These are phyloP conservation scores for Tritrichomonas foetus DNA, from an alignment of 208 protist genomes.

Conservation along the genomic window DNA sequence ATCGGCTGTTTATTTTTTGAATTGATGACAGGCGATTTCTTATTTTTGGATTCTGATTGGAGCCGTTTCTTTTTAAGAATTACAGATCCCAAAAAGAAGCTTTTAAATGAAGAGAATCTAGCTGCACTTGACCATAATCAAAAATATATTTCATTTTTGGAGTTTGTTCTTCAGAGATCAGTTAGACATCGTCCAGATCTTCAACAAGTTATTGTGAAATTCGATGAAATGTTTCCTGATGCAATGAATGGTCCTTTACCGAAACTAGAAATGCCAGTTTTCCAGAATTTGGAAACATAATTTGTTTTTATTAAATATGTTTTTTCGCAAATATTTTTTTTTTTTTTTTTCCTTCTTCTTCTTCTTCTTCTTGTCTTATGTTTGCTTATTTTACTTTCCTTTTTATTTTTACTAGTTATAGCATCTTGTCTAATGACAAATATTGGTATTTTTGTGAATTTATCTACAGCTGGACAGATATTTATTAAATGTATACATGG, in stretches of 20 bases:
- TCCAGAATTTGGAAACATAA: not conserved
- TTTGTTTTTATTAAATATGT: too few species aligned
- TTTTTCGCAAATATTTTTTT: too few species aligned
- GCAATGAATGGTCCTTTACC: not conserved
- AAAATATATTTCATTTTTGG: not conserved
- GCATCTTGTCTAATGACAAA: too few species aligned
- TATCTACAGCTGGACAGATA: too few species aligned
- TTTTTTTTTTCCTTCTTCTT: too few species aligned
- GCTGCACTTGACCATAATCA: not conserved
- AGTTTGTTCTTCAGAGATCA: not conserved
- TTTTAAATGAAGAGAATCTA: not conserved
- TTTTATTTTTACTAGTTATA: too few species aligned
- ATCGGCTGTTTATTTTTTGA: conserved; percentile 51
- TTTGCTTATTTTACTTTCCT: too few species aligned
- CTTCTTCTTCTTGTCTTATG: too few species aligned
- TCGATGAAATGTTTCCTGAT: conserved; percentile 33
- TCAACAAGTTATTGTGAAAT: conserved; percentile 25
- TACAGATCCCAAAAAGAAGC: not conserved
- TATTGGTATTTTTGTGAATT: too few species aligned
- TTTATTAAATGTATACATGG: too few species aligned
- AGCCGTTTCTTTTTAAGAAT: not conserved
- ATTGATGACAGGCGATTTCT: conserved; percentile 49
- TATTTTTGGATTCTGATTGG: conserved; percentile 44
- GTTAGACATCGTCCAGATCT: not conserved
- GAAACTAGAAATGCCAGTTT: not conserved